These are phyloP conservation scores for Choanephora cucurbitarum DNA, from an alignment of 371 early-diverging fungal genomes.

Conservation along the genomic window DNA sequence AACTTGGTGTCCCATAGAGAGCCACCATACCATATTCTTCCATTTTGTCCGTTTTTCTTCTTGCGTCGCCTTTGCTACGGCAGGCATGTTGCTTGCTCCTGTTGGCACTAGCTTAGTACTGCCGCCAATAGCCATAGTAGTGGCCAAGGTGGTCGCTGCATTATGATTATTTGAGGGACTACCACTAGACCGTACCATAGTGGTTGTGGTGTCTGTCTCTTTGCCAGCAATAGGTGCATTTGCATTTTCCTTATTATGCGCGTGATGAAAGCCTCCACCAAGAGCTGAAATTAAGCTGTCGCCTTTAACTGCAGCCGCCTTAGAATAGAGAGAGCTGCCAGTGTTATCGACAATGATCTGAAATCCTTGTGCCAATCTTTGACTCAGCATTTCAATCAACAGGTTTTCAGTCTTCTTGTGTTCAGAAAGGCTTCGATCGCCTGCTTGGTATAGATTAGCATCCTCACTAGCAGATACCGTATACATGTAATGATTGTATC, in stretches of 20 bases:
- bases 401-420: slow-evolving; percentile 65
- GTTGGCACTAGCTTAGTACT: slow-evolving; percentile 10
- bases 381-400: slow-evolving; percentile 85
- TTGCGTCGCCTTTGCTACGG: slow-evolving; percentile 9
- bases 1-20: slow-evolving; percentile 84
- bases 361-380: slow-evolving; percentile 92
- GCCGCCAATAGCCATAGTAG: slow-evolving; percentile 10
- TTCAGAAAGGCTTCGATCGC: slow-evolving; percentile 47
- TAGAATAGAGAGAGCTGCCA: slow-evolving; percentile 27
- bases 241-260: slow-evolving; percentile 17
- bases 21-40: slow-evolving; percentile 64
- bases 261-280: slow-evolving; percentile 3
- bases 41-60: slow-evolving; percentile 35
- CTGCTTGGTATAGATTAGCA: slow-evolving; percentile 55
- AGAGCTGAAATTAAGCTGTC: slow-evolving; percentile 15
- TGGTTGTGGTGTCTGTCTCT: background rate
- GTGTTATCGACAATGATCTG: slow-evolving; percentile 77
- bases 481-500: slow-evolving; percentile 83
- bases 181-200: slow-evolving; percentile 8
- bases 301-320: slow-evolving; percentile 11
- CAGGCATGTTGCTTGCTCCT: slow-evolving; percentile 7
- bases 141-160: slow-evolving; percentile 7
- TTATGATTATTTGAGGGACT: slow-evolving; percentile 12
- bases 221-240: background rate
- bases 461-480: slow-evolving; percentile 78